These are phyloP conservation scores for Lasiodiplodia sp. DNA, from an alignment of 2,329 filamentous ascomycete genomes.

Conservation along the genomic window DNA sequence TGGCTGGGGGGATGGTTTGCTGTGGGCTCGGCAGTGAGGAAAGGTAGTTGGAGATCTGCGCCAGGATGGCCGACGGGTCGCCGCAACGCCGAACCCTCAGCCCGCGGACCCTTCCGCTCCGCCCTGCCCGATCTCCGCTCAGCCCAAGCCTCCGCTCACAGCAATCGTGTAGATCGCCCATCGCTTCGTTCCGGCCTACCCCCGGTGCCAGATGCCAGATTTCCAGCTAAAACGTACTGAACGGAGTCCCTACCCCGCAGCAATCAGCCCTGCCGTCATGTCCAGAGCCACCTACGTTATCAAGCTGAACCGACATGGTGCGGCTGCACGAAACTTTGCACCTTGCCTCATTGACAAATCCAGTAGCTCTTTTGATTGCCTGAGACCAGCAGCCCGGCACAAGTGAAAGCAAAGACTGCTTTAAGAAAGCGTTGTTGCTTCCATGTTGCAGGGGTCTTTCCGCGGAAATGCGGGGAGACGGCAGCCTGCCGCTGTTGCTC, in stretches of 20 bases:
- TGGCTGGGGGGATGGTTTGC: background rate
- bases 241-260: background rate
- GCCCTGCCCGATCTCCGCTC: background rate
- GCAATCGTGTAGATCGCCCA: background rate
- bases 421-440: background rate
- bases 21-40: slow-evolving; percentile 13
- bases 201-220: background rate
- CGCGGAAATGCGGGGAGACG: slow-evolving; percentile 1
- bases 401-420: background rate
- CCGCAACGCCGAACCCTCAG: background rate
- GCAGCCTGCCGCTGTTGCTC: background rate
- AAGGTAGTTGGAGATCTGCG: slow-evolving; percentile 18
- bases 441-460: background rate
- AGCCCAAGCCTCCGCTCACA: background rate
- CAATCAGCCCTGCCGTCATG: background rate
- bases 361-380: background rate
- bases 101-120: background rate
- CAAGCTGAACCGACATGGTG: background rate
- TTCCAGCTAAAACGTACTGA: background rate
- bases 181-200: background rate
- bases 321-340: too few relatives aligned
- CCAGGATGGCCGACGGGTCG: background rate
- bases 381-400: background rate
- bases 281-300: background rate
- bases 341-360: background rate